A percentile compares a stretch with the other conserved stretches of the same genome.
Evolutionary conservation across 164 flowering plant genomes (phyloP).

Genomic region (Brasenia schreberi): DNA sequence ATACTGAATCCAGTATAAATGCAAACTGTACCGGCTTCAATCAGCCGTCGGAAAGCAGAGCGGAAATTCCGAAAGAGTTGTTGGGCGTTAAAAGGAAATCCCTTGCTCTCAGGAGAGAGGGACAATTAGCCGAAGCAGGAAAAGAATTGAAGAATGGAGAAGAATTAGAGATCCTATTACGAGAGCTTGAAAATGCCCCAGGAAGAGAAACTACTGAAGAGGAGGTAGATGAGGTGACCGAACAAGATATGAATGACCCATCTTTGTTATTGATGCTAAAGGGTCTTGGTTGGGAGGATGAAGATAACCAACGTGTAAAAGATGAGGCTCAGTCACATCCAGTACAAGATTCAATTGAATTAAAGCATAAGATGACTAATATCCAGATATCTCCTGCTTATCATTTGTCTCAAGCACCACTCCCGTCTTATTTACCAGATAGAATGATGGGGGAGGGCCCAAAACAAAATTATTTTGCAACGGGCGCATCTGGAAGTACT

Average conservation of each 20-base stretch:
- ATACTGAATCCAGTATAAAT: conserved; percentile 3
- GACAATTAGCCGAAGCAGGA: conserved; percentile 67
- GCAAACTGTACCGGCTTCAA: conserved; percentile 6
- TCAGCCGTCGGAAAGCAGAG: conserved; percentile 38
- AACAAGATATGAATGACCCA: conserved; percentile 77
- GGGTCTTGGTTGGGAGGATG: conserved; percentile 74
- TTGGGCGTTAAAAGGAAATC: conserved; percentile 65
- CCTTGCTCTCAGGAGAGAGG: conserved; percentile 73
- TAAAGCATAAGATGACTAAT: too few relatives aligned
- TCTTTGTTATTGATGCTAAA: conserved; percentile 40
- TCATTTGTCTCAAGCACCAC: conserved; percentile 5
- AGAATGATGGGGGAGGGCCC: conserved; percentile 14
- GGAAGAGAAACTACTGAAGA: conserved; percentile 3
- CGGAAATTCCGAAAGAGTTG: conserved; percentile 64
- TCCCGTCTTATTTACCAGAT: conserved; percentile 13
- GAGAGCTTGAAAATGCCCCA: conserved; percentile 41
- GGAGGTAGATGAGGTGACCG: conserved; percentile 47
- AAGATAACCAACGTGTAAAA: conserved; percentile 9
- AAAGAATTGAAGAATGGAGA: conserved; percentile 64
- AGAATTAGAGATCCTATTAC: conserved; percentile 61
- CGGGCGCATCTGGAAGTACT: too few relatives aligned
- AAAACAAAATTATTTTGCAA: background rate
- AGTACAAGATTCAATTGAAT: too few relatives aligned
- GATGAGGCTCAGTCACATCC: too few relatives aligned
- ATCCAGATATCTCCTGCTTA: background rate